A percentile compares a stretch with the other conserved stretches of the same genome.
These are phyloP conservation scores for Ceratocystiopsis sp. DNA, from an alignment of 2,329 filamentous ascomycete genomes.

Conservation along the genomic window DNA sequence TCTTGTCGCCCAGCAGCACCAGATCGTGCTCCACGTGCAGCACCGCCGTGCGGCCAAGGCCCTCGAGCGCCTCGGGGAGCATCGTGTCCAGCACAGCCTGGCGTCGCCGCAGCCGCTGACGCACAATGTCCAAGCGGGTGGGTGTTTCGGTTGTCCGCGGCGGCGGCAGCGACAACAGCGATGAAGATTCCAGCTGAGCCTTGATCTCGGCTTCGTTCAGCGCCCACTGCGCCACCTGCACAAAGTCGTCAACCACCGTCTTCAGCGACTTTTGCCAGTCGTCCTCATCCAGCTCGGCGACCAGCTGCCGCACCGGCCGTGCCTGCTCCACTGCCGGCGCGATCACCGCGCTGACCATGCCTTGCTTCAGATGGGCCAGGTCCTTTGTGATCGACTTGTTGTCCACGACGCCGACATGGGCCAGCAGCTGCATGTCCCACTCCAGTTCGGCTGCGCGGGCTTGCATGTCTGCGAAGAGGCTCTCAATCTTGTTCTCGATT, in stretches of 20 bases:
- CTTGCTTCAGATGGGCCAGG: conserved; percentile 2
- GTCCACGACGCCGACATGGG: conserved; percentile 1
- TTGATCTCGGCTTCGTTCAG: conserved; percentile 1
- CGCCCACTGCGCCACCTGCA: conserved; percentile 6
- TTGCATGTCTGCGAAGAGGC: conserved; percentile 1
- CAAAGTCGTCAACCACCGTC: conserved; percentile 7
- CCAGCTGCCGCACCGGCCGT: conserved; percentile 7
- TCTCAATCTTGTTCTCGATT: conserved; percentile 1
- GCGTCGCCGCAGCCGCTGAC: conserved; percentile 5
- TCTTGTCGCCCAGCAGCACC: conserved; percentile 1
- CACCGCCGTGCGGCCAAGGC: conserved; percentile 5
- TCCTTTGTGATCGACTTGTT: conserved; percentile 3
- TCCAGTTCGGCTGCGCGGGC: conserved; percentile 3
- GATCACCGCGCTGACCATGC: conserved; percentile 5
- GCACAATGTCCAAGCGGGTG: conserved; percentile 3
- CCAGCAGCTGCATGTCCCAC: conserved; percentile 6
- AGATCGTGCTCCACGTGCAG: conserved; percentile 8
- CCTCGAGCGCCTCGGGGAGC: conserved; percentile 4
- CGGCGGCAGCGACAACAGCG: too few species aligned
- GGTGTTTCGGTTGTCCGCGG: neutral
- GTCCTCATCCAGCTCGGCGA: conserved; percentile 3
- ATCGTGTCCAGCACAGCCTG: conserved; percentile 8
- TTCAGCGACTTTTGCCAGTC: conserved; percentile 3
- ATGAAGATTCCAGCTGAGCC: too few species aligned
- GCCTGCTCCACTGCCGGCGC: conserved; percentile 3